Base-by-base conservation (phyloP, 2,329 filamentous ascomycete species). In the Colletotrichum paranaense region DNA sequence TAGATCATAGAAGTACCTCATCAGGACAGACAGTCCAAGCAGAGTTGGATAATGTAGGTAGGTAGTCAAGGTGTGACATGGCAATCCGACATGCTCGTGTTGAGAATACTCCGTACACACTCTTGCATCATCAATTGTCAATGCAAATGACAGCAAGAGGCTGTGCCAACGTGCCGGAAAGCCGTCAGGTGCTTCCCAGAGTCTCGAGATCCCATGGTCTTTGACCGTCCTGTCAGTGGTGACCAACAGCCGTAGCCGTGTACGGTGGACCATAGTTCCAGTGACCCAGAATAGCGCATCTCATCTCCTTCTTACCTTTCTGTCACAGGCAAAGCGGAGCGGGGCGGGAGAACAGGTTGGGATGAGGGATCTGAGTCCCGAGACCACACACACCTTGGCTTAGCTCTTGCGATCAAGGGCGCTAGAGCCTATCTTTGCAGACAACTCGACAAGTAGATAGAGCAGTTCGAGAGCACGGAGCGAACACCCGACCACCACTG, bases 301-400 rank as follows among this genome's bases (percentile, higher is more conserved):
- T 60, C 63, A 30, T 67, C 62, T 68, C 68, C 58, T 71, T 64
- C 67, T 55, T 59, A 66, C 49, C 28, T 42, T 68, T 62, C 52
- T 69, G 59, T 69, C 70, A 69, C 70, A 56, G 59, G 42, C 66
- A 62, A 68, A 38, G 70, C 66, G 70, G 66, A n/a, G 70, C 70
- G 55, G 66, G 66, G 59, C 53, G 59, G 53, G 68, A 59, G 30
- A 64, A 11, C 46, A 53, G 30, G 28, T 55, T 35, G 64, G 68
- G 66, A 69, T 42, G 63, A 69, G 66, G 53, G 53, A 59, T 62
- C 64, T 52, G 35, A 62, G 58, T 68, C 57, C 68, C 57, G 38
- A 24, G 64, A 68, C 58, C 58, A 63, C 65, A 58, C 65, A 30
- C 64, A 35, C 62, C 14, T n/a, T 46, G n/a, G 35, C 46, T 56